Percentiles rank a stretch among this genome's conserved stretches.
These are phyloP conservation scores for Byssothecium circinans DNA, from an alignment of 2,329 filamentous ascomycete genomes.

Conservation along the genomic window DNA sequence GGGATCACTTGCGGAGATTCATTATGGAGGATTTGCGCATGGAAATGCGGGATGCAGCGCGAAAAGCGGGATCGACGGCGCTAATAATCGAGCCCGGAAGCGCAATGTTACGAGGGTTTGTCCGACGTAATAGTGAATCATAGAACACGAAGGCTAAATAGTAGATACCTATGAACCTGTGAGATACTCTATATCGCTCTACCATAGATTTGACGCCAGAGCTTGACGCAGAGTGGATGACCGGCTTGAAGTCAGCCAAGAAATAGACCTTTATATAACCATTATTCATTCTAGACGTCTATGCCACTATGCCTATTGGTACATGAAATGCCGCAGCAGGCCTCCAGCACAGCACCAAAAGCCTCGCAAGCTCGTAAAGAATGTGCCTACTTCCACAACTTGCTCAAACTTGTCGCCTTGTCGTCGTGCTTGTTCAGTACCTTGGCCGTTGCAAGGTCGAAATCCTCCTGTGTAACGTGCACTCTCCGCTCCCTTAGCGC, in stretches of 20 bases:
- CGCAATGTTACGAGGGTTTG: slow-evolving; percentile 4
- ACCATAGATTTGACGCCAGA: too few species aligned
- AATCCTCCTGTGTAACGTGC: slow-evolving; percentile 98
- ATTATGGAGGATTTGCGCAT: background rate
- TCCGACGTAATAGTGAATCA: too few species aligned
- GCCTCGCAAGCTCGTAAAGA: background rate
- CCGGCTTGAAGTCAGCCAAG: too few species aligned
- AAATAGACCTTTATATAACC: too few species aligned
- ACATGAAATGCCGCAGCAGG: slow-evolving; percentile 10
- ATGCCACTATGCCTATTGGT: slow-evolving; percentile 17
- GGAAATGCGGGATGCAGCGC: background rate
- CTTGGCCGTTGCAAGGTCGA: slow-evolving; percentile 97
- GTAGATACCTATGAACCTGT: background rate
- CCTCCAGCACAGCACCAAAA: background rate
- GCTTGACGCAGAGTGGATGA: too few species aligned
- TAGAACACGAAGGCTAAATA: too few species aligned
- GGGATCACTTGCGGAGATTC: background rate
- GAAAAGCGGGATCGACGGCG: slow-evolving; percentile 2
- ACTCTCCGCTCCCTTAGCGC: slow-evolving; percentile 92
- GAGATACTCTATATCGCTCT: background rate
- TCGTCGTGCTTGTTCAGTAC: slow-evolving; percentile 99
- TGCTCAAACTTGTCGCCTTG: slow-evolving; percentile 89
- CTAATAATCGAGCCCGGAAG: slow-evolving; percentile 1
- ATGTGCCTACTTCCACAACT: slow-evolving; percentile 72
- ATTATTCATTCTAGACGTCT: slow-evolving; percentile 1